Conservation (phyloP, 2,329 filamentous ascomycete species). For the Colletotrichum australisinense region DNA sequence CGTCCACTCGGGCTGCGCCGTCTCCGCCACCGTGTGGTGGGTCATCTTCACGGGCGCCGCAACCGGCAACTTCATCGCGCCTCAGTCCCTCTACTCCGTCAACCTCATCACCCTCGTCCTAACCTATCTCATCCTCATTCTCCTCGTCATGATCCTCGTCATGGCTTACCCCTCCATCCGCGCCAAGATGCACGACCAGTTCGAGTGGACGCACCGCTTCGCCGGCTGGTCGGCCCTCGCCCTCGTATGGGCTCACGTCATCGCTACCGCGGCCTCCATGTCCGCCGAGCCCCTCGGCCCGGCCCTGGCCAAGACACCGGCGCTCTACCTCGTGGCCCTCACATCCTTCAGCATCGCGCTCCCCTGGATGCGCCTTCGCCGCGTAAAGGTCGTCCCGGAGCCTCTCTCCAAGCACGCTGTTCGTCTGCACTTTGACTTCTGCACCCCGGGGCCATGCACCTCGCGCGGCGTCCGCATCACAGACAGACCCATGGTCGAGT, state of each 20-base stretch:
- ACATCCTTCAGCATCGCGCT: constrained; percentile 75
- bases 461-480: constrained; percentile 63
- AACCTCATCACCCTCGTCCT: constrained; percentile 56
- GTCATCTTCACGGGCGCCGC: constrained; percentile 52
- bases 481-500: constrained; percentile 73
- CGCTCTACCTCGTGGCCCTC: constrained; percentile 75
- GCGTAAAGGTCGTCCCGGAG: constrained; percentile 74
- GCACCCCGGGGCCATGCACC: constrained; percentile 59
- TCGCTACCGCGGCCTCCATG: constrained; percentile 62
- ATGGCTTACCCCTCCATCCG: constrained; percentile 75
- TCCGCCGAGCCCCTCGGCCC: constrained; percentile 48
- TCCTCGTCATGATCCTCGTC: constrained; percentile 69
- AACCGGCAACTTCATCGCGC: constrained; percentile 49
- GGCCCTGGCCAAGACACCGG: constrained; percentile 51
- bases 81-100: constrained; percentile 11
- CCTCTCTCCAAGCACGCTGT: constrained; percentile 79
- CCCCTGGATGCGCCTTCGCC: constrained; percentile 79
- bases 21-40: constrained; percentile 62
- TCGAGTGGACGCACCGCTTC: constrained; percentile 79
- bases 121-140: constrained; percentile 66
- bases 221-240: constrained; percentile 74
- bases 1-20: constrained; percentile 61
- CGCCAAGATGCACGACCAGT: constrained; percentile 72
- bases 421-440: constrained; percentile 77
- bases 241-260: constrained; percentile 73